phyloP scores from a whole-genome alignment of 441 rosid genomes.

The Erysimum pusillum region DNA sequence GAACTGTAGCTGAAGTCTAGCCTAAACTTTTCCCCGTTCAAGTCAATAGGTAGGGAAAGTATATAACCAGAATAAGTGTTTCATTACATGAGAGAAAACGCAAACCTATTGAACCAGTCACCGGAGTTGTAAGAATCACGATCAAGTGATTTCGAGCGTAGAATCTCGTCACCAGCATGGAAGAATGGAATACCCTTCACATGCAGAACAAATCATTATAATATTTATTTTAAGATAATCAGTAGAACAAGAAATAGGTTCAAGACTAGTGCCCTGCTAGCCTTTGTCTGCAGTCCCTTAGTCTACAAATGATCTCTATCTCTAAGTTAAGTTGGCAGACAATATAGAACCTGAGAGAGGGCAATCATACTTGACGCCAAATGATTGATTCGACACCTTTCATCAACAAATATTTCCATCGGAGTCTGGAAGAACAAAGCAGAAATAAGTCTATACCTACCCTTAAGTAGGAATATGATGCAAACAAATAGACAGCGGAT shows the following conservation, averaged over 20 bases:
- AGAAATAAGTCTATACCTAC: slow-evolving; percentile 35
- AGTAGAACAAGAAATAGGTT: slow-evolving; percentile 17
- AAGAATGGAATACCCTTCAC: slow-evolving; percentile 94
- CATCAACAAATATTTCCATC: slow-evolving; percentile 72
- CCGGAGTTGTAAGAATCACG: slow-evolving; percentile 99
- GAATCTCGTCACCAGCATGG: slow-evolving; percentile 94
- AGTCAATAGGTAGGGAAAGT: slow-evolving; percentile 14
- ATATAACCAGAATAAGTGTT: slow-evolving; percentile 12
- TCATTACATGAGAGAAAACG: slow-evolving; percentile 24
- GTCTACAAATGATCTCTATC: slow-evolving; percentile 13
- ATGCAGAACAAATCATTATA: slow-evolving; percentile 14
- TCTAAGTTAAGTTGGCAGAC: slow-evolving; percentile 23
- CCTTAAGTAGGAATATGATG: slow-evolving; percentile 21
- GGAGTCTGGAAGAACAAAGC: slow-evolving; percentile 69
- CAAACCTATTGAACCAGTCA: slow-evolving; percentile 97
- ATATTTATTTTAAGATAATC: slow-evolving; percentile 15
- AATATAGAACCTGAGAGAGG: slow-evolving; percentile 74
- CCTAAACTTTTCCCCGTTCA: slow-evolving; percentile 58
- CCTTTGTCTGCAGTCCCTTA: slow-evolving; percentile 29
- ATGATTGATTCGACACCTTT: slow-evolving; percentile 91
- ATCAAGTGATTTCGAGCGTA: slow-evolving; percentile 97
- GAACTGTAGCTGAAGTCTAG: slow-evolving; percentile 83
- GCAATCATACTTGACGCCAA: slow-evolving; percentile 86
- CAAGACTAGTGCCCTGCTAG: background rate
- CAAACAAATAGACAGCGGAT: background rate